A percentile compares a stretch with the other conserved stretches of the same genome.
Conservation (phyloP, 176 grass and related monocot species). For the Lolium perenne region DNA sequence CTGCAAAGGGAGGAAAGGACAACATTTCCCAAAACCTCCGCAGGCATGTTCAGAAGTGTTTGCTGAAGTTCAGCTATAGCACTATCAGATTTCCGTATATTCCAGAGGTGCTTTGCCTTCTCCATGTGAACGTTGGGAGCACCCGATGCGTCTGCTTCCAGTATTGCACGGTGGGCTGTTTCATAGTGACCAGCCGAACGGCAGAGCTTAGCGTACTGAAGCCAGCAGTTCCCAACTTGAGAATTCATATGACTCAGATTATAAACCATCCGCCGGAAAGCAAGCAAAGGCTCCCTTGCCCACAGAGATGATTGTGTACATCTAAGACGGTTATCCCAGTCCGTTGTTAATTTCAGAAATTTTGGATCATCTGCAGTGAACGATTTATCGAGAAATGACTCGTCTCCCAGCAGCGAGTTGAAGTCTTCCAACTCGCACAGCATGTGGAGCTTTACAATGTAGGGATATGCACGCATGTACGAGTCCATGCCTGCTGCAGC, state of each 20-base stretch:
- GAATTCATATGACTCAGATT: slow-evolving; percentile 71
- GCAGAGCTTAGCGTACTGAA: slow-evolving; percentile 95
- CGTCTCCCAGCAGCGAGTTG: slow-evolving; percentile 70
- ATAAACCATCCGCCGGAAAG: slow-evolving; percentile 88
- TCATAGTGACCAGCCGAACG: slow-evolving; percentile 90
- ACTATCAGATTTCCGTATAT: slow-evolving; percentile 81
- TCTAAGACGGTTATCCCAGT: slow-evolving; percentile 95
- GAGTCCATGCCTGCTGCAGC: slow-evolving; percentile 98
- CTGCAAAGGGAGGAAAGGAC: slow-evolving; percentile 81
- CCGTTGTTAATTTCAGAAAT: slow-evolving; percentile 74
- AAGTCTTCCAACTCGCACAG: slow-evolving; percentile 91
- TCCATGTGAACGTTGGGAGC: slow-evolving; percentile 88
- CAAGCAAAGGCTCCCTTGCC: slow-evolving; percentile 95
- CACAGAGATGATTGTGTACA: slow-evolving; percentile 91
- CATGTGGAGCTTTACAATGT: slow-evolving; percentile 97
- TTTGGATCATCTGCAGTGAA: slow-evolving; percentile 68
- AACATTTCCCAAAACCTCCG: slow-evolving; percentile 61
- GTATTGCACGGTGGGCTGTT: slow-evolving; percentile 88
- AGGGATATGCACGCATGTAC: slow-evolving; percentile 98
- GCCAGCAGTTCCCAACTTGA: slow-evolving; percentile 92
- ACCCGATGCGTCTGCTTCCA: slow-evolving; percentile 90
- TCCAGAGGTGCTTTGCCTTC: slow-evolving; percentile 95
- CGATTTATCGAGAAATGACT: slow-evolving; percentile 79
- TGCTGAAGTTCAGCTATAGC: slow-evolving; percentile 97
- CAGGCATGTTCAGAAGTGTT: slow-evolving; percentile 87